phyloP scores from a whole-genome alignment of 352 stramenopile species.

The Pythium dissotocum region DNA sequence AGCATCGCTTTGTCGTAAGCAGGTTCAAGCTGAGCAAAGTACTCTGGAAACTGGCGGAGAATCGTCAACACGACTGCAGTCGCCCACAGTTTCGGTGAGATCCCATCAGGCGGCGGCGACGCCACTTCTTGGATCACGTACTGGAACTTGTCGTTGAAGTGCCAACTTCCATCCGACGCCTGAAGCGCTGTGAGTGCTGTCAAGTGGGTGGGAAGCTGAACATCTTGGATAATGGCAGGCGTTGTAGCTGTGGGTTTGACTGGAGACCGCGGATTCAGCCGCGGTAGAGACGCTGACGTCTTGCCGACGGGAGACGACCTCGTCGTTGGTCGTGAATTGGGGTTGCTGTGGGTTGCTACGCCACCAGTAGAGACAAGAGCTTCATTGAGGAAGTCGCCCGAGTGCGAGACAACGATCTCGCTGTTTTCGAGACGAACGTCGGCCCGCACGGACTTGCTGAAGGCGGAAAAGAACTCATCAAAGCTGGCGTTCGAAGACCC shows the following conservation, averaged over 20 bases:
- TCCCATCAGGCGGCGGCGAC: conserved; percentile 41
- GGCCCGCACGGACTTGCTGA: conserved; percentile 54
- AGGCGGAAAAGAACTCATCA: conserved; percentile 68
- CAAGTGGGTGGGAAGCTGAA: conserved; percentile 38
- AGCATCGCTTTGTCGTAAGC: conserved; percentile 62
- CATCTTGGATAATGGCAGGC: background rate
- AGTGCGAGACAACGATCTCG: conserved; percentile 33
- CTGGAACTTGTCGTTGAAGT: conserved; percentile 53
- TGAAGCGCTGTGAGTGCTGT: conserved; percentile 48
- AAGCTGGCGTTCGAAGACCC: conserved; percentile 34
- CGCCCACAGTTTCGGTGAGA: conserved; percentile 58
- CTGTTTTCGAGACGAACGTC: conserved; percentile 42
- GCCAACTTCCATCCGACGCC: conserved; percentile 65
- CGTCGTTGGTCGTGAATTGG: conserved; percentile 3
- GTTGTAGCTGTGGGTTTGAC: background rate
- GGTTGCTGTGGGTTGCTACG: background rate
- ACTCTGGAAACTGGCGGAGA: conserved; percentile 60
- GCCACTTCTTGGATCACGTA: conserved; percentile 53
- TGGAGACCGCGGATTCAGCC: background rate
- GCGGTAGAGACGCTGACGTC: background rate
- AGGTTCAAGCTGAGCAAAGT: conserved; percentile 53
- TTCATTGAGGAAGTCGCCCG: conserved; percentile 13
- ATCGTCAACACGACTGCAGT: conserved; percentile 57
- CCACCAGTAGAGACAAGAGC: background rate
- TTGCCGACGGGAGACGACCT: background rate